Evolutionary conservation across 345 rosid genomes (phyloP), one percentile per base, ranked within the genome.

Genomic region (Rhodamnia argentea): DNA sequence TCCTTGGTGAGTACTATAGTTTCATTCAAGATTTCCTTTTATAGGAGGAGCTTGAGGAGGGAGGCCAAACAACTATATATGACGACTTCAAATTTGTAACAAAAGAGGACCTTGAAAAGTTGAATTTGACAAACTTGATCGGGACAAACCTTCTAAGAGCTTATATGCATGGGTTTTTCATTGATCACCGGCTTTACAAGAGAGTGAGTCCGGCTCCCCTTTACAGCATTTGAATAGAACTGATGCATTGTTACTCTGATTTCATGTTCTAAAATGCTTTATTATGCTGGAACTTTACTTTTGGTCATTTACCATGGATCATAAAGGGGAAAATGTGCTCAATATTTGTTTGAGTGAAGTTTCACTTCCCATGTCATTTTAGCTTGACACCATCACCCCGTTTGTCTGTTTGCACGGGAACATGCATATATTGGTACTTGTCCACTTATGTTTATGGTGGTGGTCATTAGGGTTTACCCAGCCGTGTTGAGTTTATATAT

Each of bases 11-110:
- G 37, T 57, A 42, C 50, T 82, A 82, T 86, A 20, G 89, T 86
- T 52, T 76, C 85, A 78, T 83, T 82, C 55, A 50, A 26, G 53
- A 75, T 62, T 85, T 87, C 29, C 86, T 59, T 87, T 47, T 90
- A 62, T 91, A 97, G 99, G 99, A 97, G 93, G 98, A 97, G 92
- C 92, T 95, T 86, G 99, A 96, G 93, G 99, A 97, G 87, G 93
- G 90, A 86, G 95, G 91, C 26, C 95, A 97, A 87, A 92, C 96
- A 52, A 91, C 94, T 82, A 95, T 96, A 85, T 97, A 96, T 85
- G 98, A 97, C 81, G 91, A 96, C 76, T 97, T 87, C 90, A 97
- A 96, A 90, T 97, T 95, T 87, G 91, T 97, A 91, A 94, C 96
- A 9, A 95, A 88, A 89, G 98, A 96, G 84, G 99, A 97, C 82